Conservation (phyloP, 495 filamentous ascomycete species). For the Aspergillus saccharolyticus region DNA sequence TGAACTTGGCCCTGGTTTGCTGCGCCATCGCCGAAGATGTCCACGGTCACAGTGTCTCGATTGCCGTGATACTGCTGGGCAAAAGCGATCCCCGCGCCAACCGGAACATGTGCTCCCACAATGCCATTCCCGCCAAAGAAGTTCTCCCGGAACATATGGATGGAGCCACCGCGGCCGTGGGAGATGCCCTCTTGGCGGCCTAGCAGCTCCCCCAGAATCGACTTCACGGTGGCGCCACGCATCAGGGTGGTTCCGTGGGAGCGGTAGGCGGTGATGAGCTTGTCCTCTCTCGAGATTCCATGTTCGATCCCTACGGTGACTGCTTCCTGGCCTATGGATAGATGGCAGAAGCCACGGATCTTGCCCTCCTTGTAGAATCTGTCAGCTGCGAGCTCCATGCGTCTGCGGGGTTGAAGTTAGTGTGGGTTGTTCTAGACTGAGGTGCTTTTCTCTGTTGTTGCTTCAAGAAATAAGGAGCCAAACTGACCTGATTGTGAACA, state of each 20-base stretch:
- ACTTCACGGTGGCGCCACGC: constrained; percentile 78
- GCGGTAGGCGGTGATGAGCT: constrained; percentile 88
- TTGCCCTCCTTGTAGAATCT: constrained; percentile 29
- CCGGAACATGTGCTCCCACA: constrained; percentile 87
- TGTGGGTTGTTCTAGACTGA: not conserved
- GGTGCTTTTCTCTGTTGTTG: no score
- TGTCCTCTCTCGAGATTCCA: constrained; percentile 75
- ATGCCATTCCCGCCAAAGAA: constrained; percentile 97
- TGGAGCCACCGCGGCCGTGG: constrained; percentile 89
- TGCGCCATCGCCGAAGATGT: constrained; percentile 87
- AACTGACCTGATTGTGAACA: constrained; percentile 3
- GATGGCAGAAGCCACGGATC: constrained; percentile 32
- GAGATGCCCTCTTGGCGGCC: constrained; percentile 85
- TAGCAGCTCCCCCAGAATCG: constrained; percentile 86
- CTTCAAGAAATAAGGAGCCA: not conserved
- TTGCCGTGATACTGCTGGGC: constrained; percentile 78
- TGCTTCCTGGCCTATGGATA: constrained; percentile 64
- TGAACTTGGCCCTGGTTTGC: constrained; percentile 95
- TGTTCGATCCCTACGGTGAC: constrained; percentile 91
- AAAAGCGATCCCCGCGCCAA: constrained; percentile 86
- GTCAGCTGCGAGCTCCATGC: constrained; percentile 23
- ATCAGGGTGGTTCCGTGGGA: constrained; percentile 93
- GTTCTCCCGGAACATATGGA: constrained; percentile 94
- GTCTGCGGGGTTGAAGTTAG: constrained; percentile 10
- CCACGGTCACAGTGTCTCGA: constrained; percentile 64